Base-by-base conservation (phyloP, 2,329 filamentous ascomycete species). In the Uncinocarpus reesii region DNA sequence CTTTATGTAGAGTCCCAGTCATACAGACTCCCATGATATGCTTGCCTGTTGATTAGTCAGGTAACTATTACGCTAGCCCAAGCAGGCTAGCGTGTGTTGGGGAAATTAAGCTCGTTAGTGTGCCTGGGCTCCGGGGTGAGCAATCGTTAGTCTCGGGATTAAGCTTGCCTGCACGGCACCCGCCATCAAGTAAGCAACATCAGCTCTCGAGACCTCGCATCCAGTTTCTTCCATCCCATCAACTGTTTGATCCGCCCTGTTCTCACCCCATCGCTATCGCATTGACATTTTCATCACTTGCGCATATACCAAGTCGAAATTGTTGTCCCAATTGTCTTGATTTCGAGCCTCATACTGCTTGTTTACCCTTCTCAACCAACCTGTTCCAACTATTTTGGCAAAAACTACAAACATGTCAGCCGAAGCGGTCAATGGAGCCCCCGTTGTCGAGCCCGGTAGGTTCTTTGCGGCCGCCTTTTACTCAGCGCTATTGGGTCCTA, bases 171-270 rank as follows among this genome's bases (percentile, higher is more conserved):
- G 23, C 20, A 23, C 44, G 44, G 44, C 44, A 32, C 40, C 32
- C 35, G 34, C n/a, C 44, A 47, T 40, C 35, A 47, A n/a, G 44
- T 37, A 47, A 47, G 44, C 34, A 20, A 46, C 43, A 46, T 37
- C 43, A 28, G 34, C 43, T 46, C 42, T 15, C 31, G 8, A 16
- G 32, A 36, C 34, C 34, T 37, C 35, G 21, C 38, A 29, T 13
- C 43, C 34, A 35, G 28, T 46, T 21, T 18, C 23, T 21, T 35
- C 13, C 45, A 18, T 41, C 35, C 13, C 45, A 47, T 47, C 45
- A 32, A 41, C 37, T 18, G 7, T 21, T 34, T 32, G 16, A 32
- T 29, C 45, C 18, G 26, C 24, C 16, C 23, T 7, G 13, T 21
- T n/a, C 20, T 23, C 24, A 3, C 38, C 18, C 13, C 35, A 41